Evolutionary conservation across 805 yeast genomes (phyloP), one percentile per base, ranked within the genome.

Genomic region (Ogataea nakhonphanomensis): DNA sequence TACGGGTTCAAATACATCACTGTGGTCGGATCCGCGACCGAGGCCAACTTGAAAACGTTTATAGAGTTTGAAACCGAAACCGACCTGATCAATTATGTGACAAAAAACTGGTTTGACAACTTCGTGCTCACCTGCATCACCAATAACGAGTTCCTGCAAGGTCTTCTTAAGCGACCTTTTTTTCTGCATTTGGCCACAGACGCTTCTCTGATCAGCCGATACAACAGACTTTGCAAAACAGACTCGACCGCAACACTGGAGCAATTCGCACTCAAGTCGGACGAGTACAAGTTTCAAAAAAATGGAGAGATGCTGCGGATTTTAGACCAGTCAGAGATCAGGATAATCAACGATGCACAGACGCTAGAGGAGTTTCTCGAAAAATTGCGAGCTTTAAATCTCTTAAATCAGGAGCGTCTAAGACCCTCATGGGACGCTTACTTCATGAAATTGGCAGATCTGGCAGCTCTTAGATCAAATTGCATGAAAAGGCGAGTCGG

Each of bases 401-500:
- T 80, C 8, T 43, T 60, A 43, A 81, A 87, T 36, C 33, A 67
- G 14, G 65, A 77, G 14, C 66, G 95, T 25, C 67, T 87, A 25
- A 67, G 99, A 41, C 99, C 99, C 1, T 76, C 81, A 3, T 93
- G 99, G 99, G 99, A 93, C 59, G 76, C 91, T 1, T 93, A 93
- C 59, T 93, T 93, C 62, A 93, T 93, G 99, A 70, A 80, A 30
- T 64, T 93, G 44, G 97, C 99, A 0, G 89, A 87, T 50, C 71
- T 93, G 54, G 99, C 99, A 0, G 95, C 99, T 0, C 68, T 81
- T 33, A 70, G 99, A 49, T 82, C 95, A 21, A 93, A 93, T 52
- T 93, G 99, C 67, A 93, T 93, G 98, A 93, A 93, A 62, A 69
- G 99, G 44, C 73, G 95, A 38, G 99, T 93, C 3, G 99, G 99